Conservation (phyloP, 306 rosid genomes). For the Alnus rubra region DNA sequence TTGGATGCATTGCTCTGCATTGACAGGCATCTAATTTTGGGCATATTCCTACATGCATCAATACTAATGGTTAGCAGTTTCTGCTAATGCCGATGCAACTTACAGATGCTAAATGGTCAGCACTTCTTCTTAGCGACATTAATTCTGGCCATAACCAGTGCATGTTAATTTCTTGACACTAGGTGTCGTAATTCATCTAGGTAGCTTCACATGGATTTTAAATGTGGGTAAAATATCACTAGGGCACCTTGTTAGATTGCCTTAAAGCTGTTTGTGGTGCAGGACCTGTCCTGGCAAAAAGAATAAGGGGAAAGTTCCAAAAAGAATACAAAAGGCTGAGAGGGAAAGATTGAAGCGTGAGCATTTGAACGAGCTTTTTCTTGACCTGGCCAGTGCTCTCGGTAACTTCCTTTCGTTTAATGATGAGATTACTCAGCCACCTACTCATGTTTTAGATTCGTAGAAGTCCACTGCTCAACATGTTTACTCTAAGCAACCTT, state of each 20-base stretch:
- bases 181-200: neutral
- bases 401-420: conserved; percentile 47
- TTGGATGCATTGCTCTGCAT: neutral
- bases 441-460: conserved; percentile 6
- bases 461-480: conserved; percentile 8
- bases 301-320: conserved; percentile 63
- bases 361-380: conserved; percentile 76
- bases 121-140: neutral
- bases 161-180: conserved; percentile 11
- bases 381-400: conserved; percentile 72
- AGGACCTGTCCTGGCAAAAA: conserved; percentile 54
- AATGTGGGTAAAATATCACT: conserved; percentile 22
- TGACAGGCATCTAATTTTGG: neutral
- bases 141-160: neutral
- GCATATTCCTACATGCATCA: neutral
- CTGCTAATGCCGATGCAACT: neutral
- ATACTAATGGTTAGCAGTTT: neutral
- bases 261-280: conserved; percentile 38
- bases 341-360: conserved; percentile 96
- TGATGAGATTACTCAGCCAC: conserved; percentile 11
- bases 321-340: conserved; percentile 84
- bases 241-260: conserved; percentile 22
- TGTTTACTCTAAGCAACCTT: conserved; percentile 19
- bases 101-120: neutral
- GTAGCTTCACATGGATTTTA: conserved; percentile 10